phyloP scores from a whole-genome alignment of 371 early-diverging fungal genomes.

The Mortierella sp. region DNA sequence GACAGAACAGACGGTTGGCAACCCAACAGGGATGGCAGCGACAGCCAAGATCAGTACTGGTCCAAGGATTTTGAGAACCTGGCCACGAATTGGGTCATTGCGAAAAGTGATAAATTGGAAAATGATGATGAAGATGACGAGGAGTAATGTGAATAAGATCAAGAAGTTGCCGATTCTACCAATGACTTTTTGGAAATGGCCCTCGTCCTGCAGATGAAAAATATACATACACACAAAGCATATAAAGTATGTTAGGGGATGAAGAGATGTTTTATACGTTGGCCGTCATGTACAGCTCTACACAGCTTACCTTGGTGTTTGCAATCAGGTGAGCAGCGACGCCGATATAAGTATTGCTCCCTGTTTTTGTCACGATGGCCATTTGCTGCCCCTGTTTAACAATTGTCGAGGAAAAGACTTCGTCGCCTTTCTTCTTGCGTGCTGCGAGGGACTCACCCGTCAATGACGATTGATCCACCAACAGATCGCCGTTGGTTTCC shows the following conservation, averaged over 20 bases:
- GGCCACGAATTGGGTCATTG: constrained; percentile 33
- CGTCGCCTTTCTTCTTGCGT: constrained; percentile 79
- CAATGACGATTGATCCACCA: constrained; percentile 94
- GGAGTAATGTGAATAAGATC: constrained; percentile 53
- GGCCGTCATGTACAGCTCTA: neutral
- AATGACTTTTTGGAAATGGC: constrained; percentile 82
- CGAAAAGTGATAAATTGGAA: constrained; percentile 62
- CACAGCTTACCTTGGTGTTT: constrained; percentile 44
- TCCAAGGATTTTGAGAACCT: constrained; percentile 48
- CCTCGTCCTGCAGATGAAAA: constrained; percentile 67
- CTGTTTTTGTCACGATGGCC: constrained; percentile 91
- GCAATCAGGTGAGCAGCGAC: constrained; percentile 91
- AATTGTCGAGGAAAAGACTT: constrained; percentile 90
- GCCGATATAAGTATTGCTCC: constrained; percentile 91
- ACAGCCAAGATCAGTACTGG: constrained; percentile 81
- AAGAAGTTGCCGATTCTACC: constrained; percentile 60
- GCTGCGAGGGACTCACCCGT: constrained; percentile 95
- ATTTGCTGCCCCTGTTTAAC: constrained; percentile 93
- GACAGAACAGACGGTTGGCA: constrained; percentile 94
- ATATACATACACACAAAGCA: neutral
- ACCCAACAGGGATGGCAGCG: constrained; percentile 95
- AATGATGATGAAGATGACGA: constrained; percentile 85
- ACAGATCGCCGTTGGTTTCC: constrained; percentile 74
- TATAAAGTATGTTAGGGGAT: neutral
- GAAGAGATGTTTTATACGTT: neutral